These are phyloP conservation scores for Xylaria cubensis DNA, from an alignment of 495 filamentous ascomycete genomes.

Conservation along the genomic window DNA sequence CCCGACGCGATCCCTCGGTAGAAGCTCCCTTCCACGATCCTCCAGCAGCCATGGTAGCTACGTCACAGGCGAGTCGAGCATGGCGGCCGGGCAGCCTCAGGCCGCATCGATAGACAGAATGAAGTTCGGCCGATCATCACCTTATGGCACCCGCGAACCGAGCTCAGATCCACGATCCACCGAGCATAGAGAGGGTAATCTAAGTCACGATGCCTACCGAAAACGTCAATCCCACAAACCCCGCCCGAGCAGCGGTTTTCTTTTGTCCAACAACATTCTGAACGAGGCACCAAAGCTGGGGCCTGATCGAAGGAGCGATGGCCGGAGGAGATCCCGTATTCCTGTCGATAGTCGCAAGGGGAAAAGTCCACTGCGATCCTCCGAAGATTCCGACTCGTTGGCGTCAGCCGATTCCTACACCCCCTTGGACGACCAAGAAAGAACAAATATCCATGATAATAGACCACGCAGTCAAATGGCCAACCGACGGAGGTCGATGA, in stretches of 20 bases:
- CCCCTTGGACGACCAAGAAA: background rate
- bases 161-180: constrained; percentile 31
- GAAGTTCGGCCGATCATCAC: constrained; percentile 29
- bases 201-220: constrained; percentile 34
- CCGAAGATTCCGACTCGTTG: constrained; percentile 5
- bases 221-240: constrained; percentile 47
- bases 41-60: constrained; percentile 41
- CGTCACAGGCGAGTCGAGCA: constrained; percentile 42
- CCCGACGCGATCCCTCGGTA: background rate
- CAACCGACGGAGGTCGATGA: constrained; percentile 29
- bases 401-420: background rate
- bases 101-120: constrained; percentile 31
- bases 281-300: constrained; percentile 30
- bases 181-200: constrained; percentile 31
- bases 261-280: constrained; percentile 49
- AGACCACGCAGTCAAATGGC: constrained; percentile 32
- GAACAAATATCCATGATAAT: constrained; percentile 16
- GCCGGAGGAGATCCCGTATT: constrained; percentile 38
- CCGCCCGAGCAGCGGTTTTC: constrained; percentile 52
- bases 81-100: constrained; percentile 24
- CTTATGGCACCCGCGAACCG: constrained; percentile 32
- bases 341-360: constrained; percentile 38
- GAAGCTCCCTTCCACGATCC: constrained; percentile 34
- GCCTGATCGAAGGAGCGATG: constrained; percentile 31
- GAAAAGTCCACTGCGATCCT: constrained; percentile 30